A percentile compares a stretch with the other conserved stretches of the same genome.
phyloP scores from a whole-genome alignment of 306 rosid genomes.

The Mucuna pruriens region DNA sequence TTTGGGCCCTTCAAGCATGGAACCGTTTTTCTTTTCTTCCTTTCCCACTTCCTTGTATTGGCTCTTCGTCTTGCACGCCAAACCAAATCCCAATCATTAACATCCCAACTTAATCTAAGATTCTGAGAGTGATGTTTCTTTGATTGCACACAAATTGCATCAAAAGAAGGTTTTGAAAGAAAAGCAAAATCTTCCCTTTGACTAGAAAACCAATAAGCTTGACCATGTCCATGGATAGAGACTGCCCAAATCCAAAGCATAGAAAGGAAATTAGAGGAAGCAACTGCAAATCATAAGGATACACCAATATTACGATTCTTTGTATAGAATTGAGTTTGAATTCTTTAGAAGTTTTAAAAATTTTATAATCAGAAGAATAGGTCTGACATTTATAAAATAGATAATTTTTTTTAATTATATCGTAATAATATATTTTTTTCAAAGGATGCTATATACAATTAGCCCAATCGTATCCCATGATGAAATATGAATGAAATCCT shows the following conservation, averaged over 20 bases:
- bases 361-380: too few species aligned
- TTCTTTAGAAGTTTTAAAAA: too few species aligned
- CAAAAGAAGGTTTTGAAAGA: constrained; percentile 32
- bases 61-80: constrained; percentile 44
- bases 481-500: background rate
- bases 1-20: constrained; percentile 33
- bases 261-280: constrained; percentile 3
- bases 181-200: constrained; percentile 44
- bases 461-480: background rate
- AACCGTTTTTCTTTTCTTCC: background rate
- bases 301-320: too few species aligned
- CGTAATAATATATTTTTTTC: too few species aligned
- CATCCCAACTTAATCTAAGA: constrained; percentile 19
- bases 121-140: constrained; percentile 30
- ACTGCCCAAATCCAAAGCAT: background rate
- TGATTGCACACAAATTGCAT: constrained; percentile 39
- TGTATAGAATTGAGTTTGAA: too few species aligned
- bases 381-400: too few species aligned
- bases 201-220: constrained; percentile 8
- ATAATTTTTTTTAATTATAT: too few species aligned
- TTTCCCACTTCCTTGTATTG: background rate
- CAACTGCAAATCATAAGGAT: background rate
- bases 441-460: background rate
- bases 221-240: background rate
- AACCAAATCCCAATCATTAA: constrained; percentile 42